Evolutionary conservation across 495 filamentous ascomycete genomes (phyloP), one percentile per base, ranked within the genome.

Genomic region (Xylaria palmicola): DNA sequence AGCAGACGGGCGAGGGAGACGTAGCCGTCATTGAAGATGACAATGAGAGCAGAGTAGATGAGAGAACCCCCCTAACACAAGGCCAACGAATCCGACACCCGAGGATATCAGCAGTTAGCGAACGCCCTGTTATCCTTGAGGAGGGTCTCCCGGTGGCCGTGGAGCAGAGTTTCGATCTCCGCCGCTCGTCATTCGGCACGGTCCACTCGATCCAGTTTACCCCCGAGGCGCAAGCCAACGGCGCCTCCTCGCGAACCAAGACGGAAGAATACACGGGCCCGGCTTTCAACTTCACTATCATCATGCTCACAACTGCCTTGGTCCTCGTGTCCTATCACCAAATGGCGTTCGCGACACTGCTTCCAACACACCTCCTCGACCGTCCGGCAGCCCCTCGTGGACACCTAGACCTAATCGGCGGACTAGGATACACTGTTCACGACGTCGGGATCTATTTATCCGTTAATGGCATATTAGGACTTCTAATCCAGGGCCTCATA

Each of bases 371-470:
- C 20, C 68, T 72, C 45, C 57, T 72, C 0, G 70, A 72, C 41
- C 58, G 44, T 15, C 65, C 68, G 4, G 61, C 59, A 12, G 22
- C 54, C 8, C 45, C 65, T 2, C 63, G 48, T 10, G 68, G 68
- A 45, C 27, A 59, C 1, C 51, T 72, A 12, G 70, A 72, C 24
- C 36, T 72, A 6, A 44, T 66, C 26, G 87, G 88, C 24, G 88
- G 88, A 12, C 69, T 91, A 0, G 88, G 86, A 7, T 76, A 90
- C 27, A 84, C 83, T 3, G 84, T 82, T 7, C 83, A 82, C 64
- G 78, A 86, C 19, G 86, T 88, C 19, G 88, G 88, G 6, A 66
- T 89, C 50, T 88, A 90, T 63, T 83, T 90, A 79, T 82, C 83
- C 10, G 72, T 86, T 17, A 88, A 90, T 65, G 88, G 88, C 1